phyloP scores from a whole-genome alignment of 2,329 filamentous ascomycete genomes.

The Penicillium verrucosum region DNA sequence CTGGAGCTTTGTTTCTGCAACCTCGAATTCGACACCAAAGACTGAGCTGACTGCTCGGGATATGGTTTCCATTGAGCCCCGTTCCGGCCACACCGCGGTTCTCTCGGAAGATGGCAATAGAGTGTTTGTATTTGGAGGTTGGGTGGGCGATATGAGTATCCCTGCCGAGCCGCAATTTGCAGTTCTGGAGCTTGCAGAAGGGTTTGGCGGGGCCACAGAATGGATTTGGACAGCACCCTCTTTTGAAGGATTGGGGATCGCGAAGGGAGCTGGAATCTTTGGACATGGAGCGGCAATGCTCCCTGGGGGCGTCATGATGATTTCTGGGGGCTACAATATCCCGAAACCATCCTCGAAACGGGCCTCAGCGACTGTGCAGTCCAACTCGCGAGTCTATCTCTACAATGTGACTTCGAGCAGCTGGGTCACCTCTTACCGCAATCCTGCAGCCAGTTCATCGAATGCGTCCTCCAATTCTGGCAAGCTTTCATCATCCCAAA shows the following conservation, averaged over 20 bases:
- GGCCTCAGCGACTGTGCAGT: conserved; percentile 25
- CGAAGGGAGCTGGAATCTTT: conserved; percentile 52
- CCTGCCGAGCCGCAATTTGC: conserved; percentile 79
- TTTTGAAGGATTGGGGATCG: conserved; percentile 39
- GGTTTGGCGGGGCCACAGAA: conserved; percentile 57
- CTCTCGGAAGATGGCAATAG: conserved; percentile 72
- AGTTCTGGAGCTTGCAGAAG: conserved; percentile 69
- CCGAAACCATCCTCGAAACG: conserved; percentile 40
- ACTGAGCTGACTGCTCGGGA: conserved; percentile 57
- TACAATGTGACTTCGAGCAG: conserved; percentile 60
- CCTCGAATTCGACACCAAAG: conserved; percentile 43
- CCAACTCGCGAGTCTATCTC: conserved; percentile 52
- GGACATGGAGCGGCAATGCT: conserved; percentile 62
- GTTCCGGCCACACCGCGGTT: conserved; percentile 85
- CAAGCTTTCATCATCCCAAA: conserved; percentile 37
- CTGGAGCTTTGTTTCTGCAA: conserved; percentile 78
- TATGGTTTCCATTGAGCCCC: conserved; percentile 62
- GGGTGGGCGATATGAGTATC: conserved; percentile 77
- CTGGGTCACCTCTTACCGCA: conserved; percentile 58
- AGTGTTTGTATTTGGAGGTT: conserved; percentile 82
- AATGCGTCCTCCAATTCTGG: conserved; percentile 15
- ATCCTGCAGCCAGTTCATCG: conserved; percentile 33
- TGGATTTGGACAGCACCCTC: conserved; percentile 47
- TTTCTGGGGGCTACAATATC: conserved; percentile 58
- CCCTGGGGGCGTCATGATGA: conserved; percentile 59